Evolutionary conservation across 2,329 filamentous ascomycete species (phyloP).

Genomic region (Fusarium neocosmosporiellum): DNA sequence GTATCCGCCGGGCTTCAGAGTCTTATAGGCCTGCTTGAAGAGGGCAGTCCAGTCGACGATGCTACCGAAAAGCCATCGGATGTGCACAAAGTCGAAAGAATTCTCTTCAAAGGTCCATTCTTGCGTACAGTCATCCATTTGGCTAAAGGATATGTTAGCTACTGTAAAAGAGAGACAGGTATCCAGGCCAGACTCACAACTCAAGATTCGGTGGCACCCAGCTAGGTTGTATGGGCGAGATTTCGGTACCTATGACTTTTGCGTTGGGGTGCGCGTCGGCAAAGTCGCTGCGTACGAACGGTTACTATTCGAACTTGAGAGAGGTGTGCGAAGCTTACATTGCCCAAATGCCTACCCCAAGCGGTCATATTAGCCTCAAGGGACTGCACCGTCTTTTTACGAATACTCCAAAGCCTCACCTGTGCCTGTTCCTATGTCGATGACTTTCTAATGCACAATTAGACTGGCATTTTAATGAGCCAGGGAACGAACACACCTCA

Average conservation of each 20-base stretch:
- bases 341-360: conserved; percentile 4
- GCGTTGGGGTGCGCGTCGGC: background rate
- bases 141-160: background rate
- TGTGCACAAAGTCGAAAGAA: background rate
- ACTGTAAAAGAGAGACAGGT: background rate
- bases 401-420: background rate
- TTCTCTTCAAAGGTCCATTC: conserved; percentile 7
- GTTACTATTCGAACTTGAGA: background rate
- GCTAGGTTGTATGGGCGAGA: background rate
- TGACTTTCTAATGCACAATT: background rate
- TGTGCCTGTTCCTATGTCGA: background rate
- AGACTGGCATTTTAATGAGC: background rate
- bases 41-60: conserved; percentile 1
- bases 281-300: background rate
- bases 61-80: conserved; percentile 4
- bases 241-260: background rate
- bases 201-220: conserved; percentile 5
- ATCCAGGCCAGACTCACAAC: background rate
- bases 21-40: conserved; percentile 1
- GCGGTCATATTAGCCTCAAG: background rate
- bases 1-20: conserved; percentile 7
- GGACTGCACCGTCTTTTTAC: background rate
- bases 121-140: conserved; percentile 13
- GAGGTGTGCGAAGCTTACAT: background rate
- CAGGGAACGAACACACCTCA: background rate